Conservation (phyloP, 441 rosid species). For the Erodium trifolium region DNA sequence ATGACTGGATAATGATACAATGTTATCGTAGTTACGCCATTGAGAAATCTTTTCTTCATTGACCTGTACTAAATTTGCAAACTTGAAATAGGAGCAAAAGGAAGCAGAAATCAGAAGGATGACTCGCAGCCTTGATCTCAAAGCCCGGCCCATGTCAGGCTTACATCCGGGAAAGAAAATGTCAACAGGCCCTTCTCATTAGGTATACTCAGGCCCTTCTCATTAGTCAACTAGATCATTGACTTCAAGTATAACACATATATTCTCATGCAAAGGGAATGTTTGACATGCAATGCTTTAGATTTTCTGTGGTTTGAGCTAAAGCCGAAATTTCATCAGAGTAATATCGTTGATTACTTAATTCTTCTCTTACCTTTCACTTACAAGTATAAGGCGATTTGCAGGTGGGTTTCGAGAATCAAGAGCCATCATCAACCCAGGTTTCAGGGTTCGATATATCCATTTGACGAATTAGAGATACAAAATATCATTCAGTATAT, state of each 20-base stretch:
- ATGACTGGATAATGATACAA: no score
- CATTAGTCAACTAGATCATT: no score
- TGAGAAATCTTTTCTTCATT: no score
- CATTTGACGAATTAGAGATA: not conserved
- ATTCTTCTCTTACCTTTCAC: not conserved
- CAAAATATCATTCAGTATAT: constrained; percentile 14
- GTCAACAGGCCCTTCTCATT: constrained; percentile 36
- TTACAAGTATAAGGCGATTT: not conserved
- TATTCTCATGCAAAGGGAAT: no score
- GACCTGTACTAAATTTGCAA: constrained; percentile 6
- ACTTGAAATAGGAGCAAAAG: constrained; percentile 41
- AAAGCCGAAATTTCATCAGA: no score
- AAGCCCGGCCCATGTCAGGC: constrained; percentile 44
- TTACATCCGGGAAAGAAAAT: constrained; percentile 32
- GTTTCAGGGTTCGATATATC: no score
- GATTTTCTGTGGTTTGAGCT: no score
- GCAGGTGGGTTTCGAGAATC: not conserved
- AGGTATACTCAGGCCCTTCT: constrained; percentile 25
- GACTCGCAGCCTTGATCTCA: constrained; percentile 38
- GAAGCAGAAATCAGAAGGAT: constrained; percentile 37
- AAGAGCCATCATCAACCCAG: no score
- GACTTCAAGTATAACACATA: no score
- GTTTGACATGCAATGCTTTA: no score
- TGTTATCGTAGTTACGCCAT: no score
- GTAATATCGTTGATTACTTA: not conserved